Evolutionary conservation across 208 protist genomes (phyloP), one percentile per base, ranked within the genome.

Genomic region (Leptomonas seymouri): DNA sequence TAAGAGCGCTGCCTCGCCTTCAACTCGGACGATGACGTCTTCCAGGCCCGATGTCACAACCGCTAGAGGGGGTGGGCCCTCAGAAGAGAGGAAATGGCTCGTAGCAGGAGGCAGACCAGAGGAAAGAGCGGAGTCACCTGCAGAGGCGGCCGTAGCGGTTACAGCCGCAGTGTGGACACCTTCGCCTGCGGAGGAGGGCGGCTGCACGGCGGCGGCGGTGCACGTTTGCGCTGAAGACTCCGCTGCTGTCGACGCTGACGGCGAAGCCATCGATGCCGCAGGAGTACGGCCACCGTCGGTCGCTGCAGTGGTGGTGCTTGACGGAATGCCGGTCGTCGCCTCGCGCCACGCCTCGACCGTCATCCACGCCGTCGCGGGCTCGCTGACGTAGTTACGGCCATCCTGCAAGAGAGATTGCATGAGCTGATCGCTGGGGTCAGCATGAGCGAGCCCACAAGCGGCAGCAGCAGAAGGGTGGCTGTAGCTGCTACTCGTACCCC

Each of bases 351-450:
- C 71, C 45, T 58, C 71, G 1, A 56, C 48, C 56, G 71, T 77
- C 71, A 77, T 71, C 71, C 71, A 77, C 50, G 71, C 64, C 28
- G 64, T 71, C 2, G 71, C n/a, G 30, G 71, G 71, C 44, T 71
- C 71, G 2, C 11, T 11, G 30, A 77, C 39, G 31, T 67, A 41
- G 63, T 23, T 56, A 50, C 64, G 71, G 41, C 21, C 58, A 49
- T 77, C 71, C 59, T 77, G 71, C 30, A 77, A 44, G 51, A 77
- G 62, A n/a, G 64, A 65, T 44, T 71, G 71, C 59, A 77, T 60
- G 14, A 77, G 44, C n/a, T 56, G 64, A 34, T 77, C 64, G 23
- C 41, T 62, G 9, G 65, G 46, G 15, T 66, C 34, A 23, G 58
- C 58, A 12, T 51, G 42, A 15, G 23, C 58, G 27, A n/a, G 16